Percentiles rank a stretch among this genome's conserved stretches.
Evolutionary conservation across 257 asterid genomes (phyloP).

Genomic region (Solanum commersonii): DNA sequence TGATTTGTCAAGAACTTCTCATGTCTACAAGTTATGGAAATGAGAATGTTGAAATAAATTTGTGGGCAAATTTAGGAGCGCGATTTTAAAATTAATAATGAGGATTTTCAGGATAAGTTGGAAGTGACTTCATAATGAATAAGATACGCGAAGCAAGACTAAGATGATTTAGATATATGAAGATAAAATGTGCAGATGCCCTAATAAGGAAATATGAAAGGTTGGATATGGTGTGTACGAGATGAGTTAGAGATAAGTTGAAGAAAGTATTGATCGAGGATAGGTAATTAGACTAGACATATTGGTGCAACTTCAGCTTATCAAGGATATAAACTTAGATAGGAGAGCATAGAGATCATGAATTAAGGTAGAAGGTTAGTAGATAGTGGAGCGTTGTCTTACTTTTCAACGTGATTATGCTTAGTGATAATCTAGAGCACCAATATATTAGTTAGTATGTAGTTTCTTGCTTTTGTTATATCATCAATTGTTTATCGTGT

Average conservation of each 20-base stretch:
- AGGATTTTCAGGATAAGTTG: rapidly evolving
- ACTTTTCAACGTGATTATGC: not conserved
- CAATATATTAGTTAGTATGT: no score
- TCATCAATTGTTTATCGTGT: not conserved
- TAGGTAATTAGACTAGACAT: no score
- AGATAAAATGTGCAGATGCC: not conserved
- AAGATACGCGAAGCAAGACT: no score
- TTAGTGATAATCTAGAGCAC: no score
- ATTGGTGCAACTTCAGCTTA: not conserved
- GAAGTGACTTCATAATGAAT: not conserved
- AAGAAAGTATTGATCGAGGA: not conserved
- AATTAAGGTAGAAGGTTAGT: no score
- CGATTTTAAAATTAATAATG: no score
- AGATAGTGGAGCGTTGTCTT: not conserved
- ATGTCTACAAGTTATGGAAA: no score
- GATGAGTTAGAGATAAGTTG: not conserved
- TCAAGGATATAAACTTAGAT: no score
- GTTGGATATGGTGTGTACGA: not conserved
- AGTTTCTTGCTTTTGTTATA: not conserved
- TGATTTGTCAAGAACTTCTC: no score
- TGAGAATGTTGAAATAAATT: no score
- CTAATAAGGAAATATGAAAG: no score
- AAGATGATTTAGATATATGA: no score
- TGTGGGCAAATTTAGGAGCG: not conserved
- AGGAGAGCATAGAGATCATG: rapidly evolving